A percentile compares a stretch with the other conserved stretches of the same genome.
These are phyloP conservation scores for Juglanconis oblonga DNA, from an alignment of 2,329 filamentous ascomycete genomes.

Conservation along the genomic window DNA sequence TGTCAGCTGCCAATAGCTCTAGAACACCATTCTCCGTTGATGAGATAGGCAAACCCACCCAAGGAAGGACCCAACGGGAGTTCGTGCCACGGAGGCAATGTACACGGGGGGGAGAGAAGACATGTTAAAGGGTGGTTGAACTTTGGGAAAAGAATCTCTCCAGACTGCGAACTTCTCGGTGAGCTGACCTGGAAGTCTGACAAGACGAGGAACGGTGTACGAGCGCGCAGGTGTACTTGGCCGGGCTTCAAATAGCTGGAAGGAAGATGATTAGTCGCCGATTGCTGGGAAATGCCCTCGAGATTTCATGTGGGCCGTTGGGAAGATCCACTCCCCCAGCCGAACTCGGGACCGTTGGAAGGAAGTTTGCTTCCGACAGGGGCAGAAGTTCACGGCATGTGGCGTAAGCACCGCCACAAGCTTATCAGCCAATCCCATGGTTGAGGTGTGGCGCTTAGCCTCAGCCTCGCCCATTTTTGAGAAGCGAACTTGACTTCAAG, in stretches of 20 bases:
- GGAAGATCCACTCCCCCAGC: conserved; percentile 5
- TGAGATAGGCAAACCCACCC: conserved; percentile 58
- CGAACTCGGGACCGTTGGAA: conserved; percentile 10
- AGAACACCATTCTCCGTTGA: not conserved
- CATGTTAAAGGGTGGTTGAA: conserved; percentile 51
- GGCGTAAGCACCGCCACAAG: not conserved
- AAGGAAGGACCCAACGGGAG: conserved; percentile 90
- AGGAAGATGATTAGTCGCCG: not conserved
- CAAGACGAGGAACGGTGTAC: not conserved
- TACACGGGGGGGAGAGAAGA: conserved; percentile 83
- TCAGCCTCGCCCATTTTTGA: conserved; percentile 20
- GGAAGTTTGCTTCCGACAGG: not conserved
- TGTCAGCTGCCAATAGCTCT: conserved; percentile 18
- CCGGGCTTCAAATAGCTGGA: not conserved
- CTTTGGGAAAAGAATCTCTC: conserved; percentile 9
- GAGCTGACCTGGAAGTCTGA: not conserved
- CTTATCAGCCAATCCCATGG: conserved; percentile 1
- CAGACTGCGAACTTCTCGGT: not conserved
- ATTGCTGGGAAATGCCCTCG: not conserved
- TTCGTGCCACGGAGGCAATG: conserved; percentile 89
- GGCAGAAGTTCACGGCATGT: not conserved
- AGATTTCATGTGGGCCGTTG: conserved; percentile 1
- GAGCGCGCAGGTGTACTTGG: conserved; percentile 1
- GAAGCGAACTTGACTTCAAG: conserved; percentile 6
- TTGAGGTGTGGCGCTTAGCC: conserved; percentile 1